These are phyloP conservation scores for Cryoendolithus antarcticus DNA, from an alignment of 2,329 filamentous ascomycete species.

Conservation along the genomic window DNA sequence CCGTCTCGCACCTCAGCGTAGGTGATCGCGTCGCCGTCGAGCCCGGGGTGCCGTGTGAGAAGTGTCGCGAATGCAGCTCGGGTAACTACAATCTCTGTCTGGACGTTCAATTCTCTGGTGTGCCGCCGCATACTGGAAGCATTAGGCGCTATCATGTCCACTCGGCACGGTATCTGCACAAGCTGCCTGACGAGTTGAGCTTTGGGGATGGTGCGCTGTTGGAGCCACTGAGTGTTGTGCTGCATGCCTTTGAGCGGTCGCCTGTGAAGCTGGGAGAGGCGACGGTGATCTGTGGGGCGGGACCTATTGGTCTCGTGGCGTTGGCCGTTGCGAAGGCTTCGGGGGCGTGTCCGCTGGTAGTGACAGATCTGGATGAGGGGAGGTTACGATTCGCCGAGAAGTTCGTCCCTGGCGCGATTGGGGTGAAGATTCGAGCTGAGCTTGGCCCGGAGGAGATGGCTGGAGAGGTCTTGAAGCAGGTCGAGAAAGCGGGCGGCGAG, in stretches of 20 bases:
- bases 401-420: slow-evolving; percentile 38
- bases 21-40: slow-evolving; percentile 58
- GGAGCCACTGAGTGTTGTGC: slow-evolving; percentile 45
- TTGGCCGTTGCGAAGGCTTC: slow-evolving; percentile 47
- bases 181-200: slow-evolving; percentile 62
- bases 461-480: slow-evolving; percentile 12
- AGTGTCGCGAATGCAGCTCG: slow-evolving; percentile 53
- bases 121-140: slow-evolving; percentile 78
- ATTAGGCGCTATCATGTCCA: slow-evolving; percentile 73
- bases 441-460: slow-evolving; percentile 15
- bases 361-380: slow-evolving; percentile 70
- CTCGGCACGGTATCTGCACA: slow-evolving; percentile 81
- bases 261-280: slow-evolving; percentile 18
- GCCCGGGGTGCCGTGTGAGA: slow-evolving; percentile 51
- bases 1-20: slow-evolving; percentile 43
- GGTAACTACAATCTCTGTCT: slow-evolving; percentile 85
- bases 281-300: slow-evolving; percentile 48
- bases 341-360: slow-evolving; percentile 63
- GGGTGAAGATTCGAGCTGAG: slow-evolving; percentile 15
- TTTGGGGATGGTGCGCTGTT: slow-evolving; percentile 79
- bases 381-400: slow-evolving; percentile 65
- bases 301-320: slow-evolving; percentile 50
- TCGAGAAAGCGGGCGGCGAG: slow-evolving; percentile 12
- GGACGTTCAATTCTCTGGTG: slow-evolving; percentile 78
- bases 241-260: slow-evolving; percentile 33